Conservation (phyloP, 257 asterid genomes). For the Capsicum rhomboideum region DNA sequence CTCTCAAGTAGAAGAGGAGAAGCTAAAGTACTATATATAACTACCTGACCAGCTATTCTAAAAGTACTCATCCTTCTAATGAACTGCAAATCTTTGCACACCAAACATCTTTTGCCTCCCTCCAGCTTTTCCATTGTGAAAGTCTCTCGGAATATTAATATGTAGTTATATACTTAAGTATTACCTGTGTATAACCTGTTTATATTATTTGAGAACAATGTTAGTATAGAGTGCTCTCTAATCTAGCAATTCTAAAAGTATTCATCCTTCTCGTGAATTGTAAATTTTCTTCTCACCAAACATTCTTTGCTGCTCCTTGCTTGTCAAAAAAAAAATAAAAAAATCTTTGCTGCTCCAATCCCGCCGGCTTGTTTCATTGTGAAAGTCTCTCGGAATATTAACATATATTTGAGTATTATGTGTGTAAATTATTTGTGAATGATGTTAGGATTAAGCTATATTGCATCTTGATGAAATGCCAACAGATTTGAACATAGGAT, state of each 20-base stretch:
- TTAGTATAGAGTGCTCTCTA: neutral
- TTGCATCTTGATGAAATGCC: neutral
- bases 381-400: neutral
- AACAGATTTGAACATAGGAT: neutral
- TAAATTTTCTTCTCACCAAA: neutral
- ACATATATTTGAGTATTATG: neutral
- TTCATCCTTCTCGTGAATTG: neutral
- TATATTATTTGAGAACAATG: neutral
- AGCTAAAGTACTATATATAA: too few relatives aligned
- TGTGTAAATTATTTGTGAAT: neutral
- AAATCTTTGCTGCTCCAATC: neutral
- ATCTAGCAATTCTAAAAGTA: neutral
- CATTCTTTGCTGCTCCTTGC: too few relatives aligned
- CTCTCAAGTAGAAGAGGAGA: neutral
- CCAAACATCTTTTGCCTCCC: neutral
- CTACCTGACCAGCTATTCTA: too few relatives aligned
- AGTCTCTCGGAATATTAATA: neutral
- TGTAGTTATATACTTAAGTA: neutral
- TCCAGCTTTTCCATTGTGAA: neutral
- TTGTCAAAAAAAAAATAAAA: too few relatives aligned
- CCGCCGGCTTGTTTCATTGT: neutral
- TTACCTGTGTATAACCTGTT: too few relatives aligned
- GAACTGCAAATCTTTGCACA: neutral
- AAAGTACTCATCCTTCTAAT: neutral
- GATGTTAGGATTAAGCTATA: neutral